These are phyloP conservation scores for Peronospora destructor DNA, from an alignment of 352 stramenopile species.

Conservation along the genomic window DNA sequence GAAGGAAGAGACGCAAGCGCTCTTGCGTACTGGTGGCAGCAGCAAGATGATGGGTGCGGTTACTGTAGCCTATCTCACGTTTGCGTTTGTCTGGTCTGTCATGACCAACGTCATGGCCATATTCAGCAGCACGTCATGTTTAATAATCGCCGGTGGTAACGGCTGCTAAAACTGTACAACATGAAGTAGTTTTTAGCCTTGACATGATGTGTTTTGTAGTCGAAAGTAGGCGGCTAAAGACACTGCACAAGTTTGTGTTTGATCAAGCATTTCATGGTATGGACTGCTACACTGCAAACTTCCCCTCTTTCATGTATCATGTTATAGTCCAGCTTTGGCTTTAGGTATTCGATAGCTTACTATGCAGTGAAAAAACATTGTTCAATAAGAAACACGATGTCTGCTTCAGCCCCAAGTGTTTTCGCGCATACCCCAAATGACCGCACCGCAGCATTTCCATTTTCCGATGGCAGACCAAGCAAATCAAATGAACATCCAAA, in stretches of 20 bases:
- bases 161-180: conserved; percentile 24
- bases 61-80: conserved; percentile 29
- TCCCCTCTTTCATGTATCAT: too few species aligned
- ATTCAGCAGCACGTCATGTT: conserved; percentile 23
- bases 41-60: conserved; percentile 26
- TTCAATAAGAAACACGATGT: too few species aligned
- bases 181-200: too few species aligned
- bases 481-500: conserved; percentile 21
- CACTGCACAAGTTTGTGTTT: too few species aligned
- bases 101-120: conserved; percentile 31
- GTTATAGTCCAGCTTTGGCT: too few species aligned
- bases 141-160: conserved; percentile 32
- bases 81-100: conserved; percentile 27
- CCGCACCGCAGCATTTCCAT: conserved; percentile 39
- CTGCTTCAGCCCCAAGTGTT: conserved; percentile 60
- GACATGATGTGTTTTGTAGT: too few species aligned
- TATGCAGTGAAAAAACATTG: too few species aligned
- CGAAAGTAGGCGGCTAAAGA: too few species aligned
- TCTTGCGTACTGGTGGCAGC: conserved; percentile 24
- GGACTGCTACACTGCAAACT: too few species aligned
- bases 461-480: conserved; percentile 42
- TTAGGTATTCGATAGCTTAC: too few species aligned
- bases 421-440: conserved; percentile 58
- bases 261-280: too few species aligned
- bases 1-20: conserved; percentile 29